These are phyloP conservation scores for Corylus avellana DNA, from an alignment of 306 rosid genomes.

Conservation along the genomic window DNA sequence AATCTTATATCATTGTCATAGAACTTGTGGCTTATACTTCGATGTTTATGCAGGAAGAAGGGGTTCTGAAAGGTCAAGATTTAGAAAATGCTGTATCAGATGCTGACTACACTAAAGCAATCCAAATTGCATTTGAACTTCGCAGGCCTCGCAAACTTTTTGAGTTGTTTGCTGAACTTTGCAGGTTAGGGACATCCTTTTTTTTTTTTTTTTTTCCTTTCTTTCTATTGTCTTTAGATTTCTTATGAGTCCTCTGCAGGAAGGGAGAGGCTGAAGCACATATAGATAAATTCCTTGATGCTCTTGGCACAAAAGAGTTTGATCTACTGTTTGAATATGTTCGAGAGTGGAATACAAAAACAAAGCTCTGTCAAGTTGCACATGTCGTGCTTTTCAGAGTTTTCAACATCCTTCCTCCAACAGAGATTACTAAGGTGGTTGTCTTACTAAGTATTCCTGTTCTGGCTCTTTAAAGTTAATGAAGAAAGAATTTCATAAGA, in stretches of 20 bases:
- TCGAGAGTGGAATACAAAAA: conserved; percentile 92
- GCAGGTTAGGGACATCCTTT: conserved; percentile 57
- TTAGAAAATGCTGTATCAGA: conserved; percentile 90
- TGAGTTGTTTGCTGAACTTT: conserved; percentile 64
- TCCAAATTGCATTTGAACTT: conserved; percentile 80
- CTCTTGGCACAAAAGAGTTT: conserved; percentile 63
- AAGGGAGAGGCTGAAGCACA: conserved; percentile 57
- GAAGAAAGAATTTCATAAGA: background rate
- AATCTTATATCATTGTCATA: background rate
- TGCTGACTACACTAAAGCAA: conserved; percentile 82
- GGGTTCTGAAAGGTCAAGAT: conserved; percentile 89
- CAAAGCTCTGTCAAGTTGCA: conserved; percentile 84
- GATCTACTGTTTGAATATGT: conserved; percentile 59
- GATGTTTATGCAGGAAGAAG: conserved; percentile 72
- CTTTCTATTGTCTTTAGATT: background rate
- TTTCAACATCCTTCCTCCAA: conserved; percentile 76
- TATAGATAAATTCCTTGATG: conserved; percentile 56
- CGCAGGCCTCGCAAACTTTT: conserved; percentile 80
- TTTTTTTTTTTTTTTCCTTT: background rate
- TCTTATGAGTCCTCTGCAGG: conserved; percentile 52
- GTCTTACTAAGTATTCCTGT: conserved; percentile 1
- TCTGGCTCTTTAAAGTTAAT: conserved; percentile 4
- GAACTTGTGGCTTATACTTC: background rate
- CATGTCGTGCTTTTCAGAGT: conserved; percentile 75
- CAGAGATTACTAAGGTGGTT: conserved; percentile 63